Base-by-base conservation (phyloP, 352 stramenopile species). In the Globisporangium rhizosaccharum region DNA sequence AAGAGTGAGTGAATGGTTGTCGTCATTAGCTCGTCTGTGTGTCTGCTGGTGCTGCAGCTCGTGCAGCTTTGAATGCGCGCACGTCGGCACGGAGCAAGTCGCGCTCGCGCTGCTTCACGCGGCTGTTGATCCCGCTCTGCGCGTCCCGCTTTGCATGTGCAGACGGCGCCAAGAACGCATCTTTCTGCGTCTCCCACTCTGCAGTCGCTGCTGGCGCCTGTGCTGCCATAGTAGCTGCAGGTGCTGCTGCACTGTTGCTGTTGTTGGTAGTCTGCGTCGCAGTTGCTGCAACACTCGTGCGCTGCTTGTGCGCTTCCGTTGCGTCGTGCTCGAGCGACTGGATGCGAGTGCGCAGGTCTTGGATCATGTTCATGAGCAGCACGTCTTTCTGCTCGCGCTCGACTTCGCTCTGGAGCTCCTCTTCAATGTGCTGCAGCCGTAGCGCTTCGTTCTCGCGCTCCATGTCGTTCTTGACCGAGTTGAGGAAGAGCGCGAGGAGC, bases 381-480 rank as follows among this genome's bases (percentile, higher is more conserved):
- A 70, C 33, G 37, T 90, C 76, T 59, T 92, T 88, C 30, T 76
- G 48, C 56, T 80, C 57, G 33, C 70, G 65, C 48, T 71, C 69
- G 9, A 69, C 55, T 23, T 89, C 70, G 15, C 59, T 53, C 6
- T 55, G 62, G 30, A 88, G 36, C 61, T 90, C 72, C 14, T 68
- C 71, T 30, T 73, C 44, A 17, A 85, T 62, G 28, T 75, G 50
- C 56, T 82, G 55, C 37, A 85, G 30, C 46, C 76, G 79, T 17
- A 86, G 23, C 33, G 25, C 44, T 28, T 89, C 77, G 56, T 92
- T 86, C 55, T 90, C 76, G 25, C 65, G 60, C 17, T 90, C 72
- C 83, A 92, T 92, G 11, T 73, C 59, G 18, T 59, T 57, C 70
- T 90, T 88, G 9, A 92, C 77, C 18, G 73, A 88, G 63, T 84